Percentiles rank a stretch among this genome's conserved stretches.
phyloP scores from a whole-genome alignment of 148 eudicot genomes.

The Chenopodium quinoa region DNA sequence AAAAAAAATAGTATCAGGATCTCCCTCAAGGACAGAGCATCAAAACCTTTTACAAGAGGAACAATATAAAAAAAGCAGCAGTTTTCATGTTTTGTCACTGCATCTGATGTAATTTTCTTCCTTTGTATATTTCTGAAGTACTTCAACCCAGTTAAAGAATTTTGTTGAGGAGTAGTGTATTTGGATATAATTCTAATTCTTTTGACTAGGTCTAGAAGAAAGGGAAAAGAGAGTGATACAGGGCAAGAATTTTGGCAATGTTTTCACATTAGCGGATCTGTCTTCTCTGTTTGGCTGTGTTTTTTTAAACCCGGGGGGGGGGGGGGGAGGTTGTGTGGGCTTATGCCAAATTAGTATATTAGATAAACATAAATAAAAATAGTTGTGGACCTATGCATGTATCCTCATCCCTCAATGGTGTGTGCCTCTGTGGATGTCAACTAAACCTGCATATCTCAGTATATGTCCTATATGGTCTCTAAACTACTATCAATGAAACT shows the following conservation, averaged over 20 bases:
- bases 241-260: not conserved
- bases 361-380: not conserved
- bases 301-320: too few relatives aligned
- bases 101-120: not conserved
- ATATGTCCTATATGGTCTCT: not conserved
- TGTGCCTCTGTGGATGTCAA: slow-evolving; percentile 3
- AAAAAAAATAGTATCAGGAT: too few relatives aligned
- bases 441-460: not conserved
- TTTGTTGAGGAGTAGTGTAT: not conserved
- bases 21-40: too few relatives aligned
- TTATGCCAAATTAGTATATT: too few relatives aligned
- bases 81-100: not conserved
- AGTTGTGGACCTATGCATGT: not conserved
- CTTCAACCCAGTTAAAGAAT: not conserved
- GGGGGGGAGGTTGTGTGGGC: too few relatives aligned
- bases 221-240: not conserved
- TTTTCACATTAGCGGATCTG: not conserved
- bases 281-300: too few relatives aligned
- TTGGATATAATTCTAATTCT: not conserved
- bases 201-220: not conserved
- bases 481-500: not conserved
- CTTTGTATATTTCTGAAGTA: not conserved
- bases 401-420: not conserved
- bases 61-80: not conserved
- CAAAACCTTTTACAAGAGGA: too few relatives aligned